phyloP scores from a whole-genome alignment of 805 yeast genomes.

The Candida incommunis region DNA sequence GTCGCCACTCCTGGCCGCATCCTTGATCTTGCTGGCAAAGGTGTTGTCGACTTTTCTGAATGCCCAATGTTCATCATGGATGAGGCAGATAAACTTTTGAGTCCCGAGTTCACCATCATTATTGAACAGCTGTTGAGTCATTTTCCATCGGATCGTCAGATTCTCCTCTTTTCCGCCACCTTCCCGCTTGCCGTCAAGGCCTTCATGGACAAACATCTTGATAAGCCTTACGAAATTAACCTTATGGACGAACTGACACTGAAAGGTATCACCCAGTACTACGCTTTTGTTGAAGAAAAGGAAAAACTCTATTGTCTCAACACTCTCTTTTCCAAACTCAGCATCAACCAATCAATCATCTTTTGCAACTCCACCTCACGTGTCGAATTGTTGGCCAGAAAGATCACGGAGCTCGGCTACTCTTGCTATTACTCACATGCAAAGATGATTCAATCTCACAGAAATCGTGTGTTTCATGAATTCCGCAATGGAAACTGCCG shows the following conservation, averaged over 20 bases:
- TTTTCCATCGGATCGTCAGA: slow-evolving; percentile 71
- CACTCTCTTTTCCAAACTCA: slow-evolving; percentile 85
- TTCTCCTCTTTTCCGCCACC: slow-evolving; percentile 84
- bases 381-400: slow-evolving; percentile 89
- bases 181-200: slow-evolving; percentile 89
- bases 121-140: slow-evolving; percentile 75
- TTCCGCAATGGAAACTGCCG: slow-evolving; percentile 97
- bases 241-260: slow-evolving; percentile 95
- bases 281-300: slow-evolving; percentile 95
- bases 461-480: slow-evolving; percentile 97
- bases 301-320: slow-evolving; percentile 93
- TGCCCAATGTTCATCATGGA: slow-evolving; percentile 91
- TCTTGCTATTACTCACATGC: slow-evolving; percentile 97
- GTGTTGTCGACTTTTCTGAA: slow-evolving; percentile 72
- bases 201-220: slow-evolving; percentile 82
- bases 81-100: slow-evolving; percentile 95
- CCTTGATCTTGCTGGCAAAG: slow-evolving; percentile 80
- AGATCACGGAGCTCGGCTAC: slow-evolving; percentile 90
- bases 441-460: slow-evolving; percentile 90
- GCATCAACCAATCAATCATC: slow-evolving; percentile 91
- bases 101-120: slow-evolving; percentile 75
- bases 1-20: slow-evolving; percentile 99
- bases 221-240: slow-evolving; percentile 88
- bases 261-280: slow-evolving; percentile 92
- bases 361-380: slow-evolving; percentile 95